These are phyloP conservation scores for Fusarium avenaceum DNA, from an alignment of 2,329 filamentous ascomycete species.

Conservation along the genomic window DNA sequence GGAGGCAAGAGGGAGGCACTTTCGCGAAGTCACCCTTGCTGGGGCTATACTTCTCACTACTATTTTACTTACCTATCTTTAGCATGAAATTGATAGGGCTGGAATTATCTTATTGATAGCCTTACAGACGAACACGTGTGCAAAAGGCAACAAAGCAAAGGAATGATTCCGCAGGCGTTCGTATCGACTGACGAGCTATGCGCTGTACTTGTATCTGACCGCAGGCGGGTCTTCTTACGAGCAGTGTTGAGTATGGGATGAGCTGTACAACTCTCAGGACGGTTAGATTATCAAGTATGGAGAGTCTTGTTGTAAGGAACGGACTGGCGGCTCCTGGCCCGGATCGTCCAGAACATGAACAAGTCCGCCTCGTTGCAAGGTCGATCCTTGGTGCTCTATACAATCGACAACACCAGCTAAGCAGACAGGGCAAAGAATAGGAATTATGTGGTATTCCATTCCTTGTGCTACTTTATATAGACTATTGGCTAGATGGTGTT, in stretches of 20 bases:
- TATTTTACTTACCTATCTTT: too few species aligned
- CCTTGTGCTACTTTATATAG: slow-evolving; percentile 27
- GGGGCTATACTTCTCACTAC: too few species aligned
- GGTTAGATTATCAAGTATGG: slow-evolving; percentile 15
- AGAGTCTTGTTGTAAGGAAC: slow-evolving; percentile 18
- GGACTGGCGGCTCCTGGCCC: slow-evolving; percentile 11
- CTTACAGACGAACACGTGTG: slow-evolving; percentile 29
- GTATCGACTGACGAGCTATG: slow-evolving; percentile 31
- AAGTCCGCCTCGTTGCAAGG: slow-evolving; percentile 28
- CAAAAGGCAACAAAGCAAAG: slow-evolving; percentile 20
- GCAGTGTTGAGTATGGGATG: slow-evolving; percentile 24
- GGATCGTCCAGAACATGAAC: slow-evolving; percentile 24
- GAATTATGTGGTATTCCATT: slow-evolving; percentile 8
- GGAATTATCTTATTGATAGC: background rate
- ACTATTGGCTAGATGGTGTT: background rate
- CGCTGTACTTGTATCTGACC: slow-evolving; percentile 23
- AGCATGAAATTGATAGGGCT: background rate
- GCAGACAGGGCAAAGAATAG: background rate
- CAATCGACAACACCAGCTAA: slow-evolving; percentile 27
- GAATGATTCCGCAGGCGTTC: slow-evolving; percentile 26
- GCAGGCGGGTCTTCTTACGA: slow-evolving; percentile 26
- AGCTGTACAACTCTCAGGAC: slow-evolving; percentile 23
- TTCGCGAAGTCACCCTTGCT: too few species aligned
- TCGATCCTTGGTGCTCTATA: slow-evolving; percentile 19
- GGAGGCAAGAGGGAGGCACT: too few species aligned